Percentiles rank a stretch among this genome's conserved stretches.
Conservation (phyloP, 163 green algal species). For the Scenedesmus sp. region DNA sequence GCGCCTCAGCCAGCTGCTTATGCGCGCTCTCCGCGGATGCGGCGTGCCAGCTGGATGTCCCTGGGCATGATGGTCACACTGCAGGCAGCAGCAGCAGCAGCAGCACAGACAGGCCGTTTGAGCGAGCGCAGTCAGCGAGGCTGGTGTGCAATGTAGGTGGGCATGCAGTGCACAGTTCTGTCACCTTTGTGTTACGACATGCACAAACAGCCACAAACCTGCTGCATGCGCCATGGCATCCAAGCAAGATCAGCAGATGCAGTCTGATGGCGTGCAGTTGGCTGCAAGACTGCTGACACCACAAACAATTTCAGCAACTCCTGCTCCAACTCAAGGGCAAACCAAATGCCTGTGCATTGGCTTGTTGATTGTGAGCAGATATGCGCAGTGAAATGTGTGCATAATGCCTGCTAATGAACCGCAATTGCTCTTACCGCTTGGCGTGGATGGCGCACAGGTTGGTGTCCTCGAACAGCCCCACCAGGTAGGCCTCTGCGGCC, state of each 20-base stretch:
- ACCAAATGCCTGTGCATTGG: too few relatives aligned
- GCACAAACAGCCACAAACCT: too few relatives aligned
- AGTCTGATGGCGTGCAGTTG: too few relatives aligned
- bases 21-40: constrained; percentile 90
- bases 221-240: too few relatives aligned
- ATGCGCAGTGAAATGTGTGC: too few relatives aligned
- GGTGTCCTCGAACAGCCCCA: constrained; percentile 80
- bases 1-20: constrained; percentile 6
- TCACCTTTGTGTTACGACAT: too few relatives aligned
- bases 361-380: too few relatives aligned
- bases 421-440: constrained; percentile 73
- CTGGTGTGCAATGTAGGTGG: not conserved
- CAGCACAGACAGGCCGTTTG: not conserved
- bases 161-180: not conserved
- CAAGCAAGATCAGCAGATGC: too few relatives aligned
- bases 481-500: constrained; percentile 79
- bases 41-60: constrained; percentile 97
- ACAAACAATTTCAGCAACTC: too few relatives aligned
- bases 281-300: too few relatives aligned
- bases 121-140: not conserved
- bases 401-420: too few relatives aligned
- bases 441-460: constrained; percentile 91
- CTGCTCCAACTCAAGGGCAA: too few relatives aligned
- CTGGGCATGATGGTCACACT: constrained; percentile 98
- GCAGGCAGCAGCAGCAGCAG: constrained; percentile 46